Conservation (phyloP, 805 yeast species). For the Myxozyma neotropica region DNA sequence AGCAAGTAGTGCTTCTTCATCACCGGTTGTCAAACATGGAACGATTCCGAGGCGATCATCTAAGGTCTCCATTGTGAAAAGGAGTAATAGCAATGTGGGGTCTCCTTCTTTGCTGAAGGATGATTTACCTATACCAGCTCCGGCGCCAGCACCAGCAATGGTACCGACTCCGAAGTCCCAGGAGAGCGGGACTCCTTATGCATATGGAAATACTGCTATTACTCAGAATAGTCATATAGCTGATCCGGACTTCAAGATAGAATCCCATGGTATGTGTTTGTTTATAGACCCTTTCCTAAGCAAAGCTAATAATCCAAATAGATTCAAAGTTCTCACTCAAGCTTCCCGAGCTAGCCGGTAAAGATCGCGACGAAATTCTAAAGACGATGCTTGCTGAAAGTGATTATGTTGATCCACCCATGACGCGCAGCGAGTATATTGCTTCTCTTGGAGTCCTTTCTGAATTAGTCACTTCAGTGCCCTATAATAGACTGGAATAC, state of each 20-base stretch:
- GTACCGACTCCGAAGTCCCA: not conserved
- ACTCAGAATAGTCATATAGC: not conserved
- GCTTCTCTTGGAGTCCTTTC: slow-evolving; percentile 31
- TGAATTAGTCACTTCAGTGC: slow-evolving; percentile 33
- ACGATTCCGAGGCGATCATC: not conserved
- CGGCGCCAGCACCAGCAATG: not conserved
- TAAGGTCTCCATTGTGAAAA: not conserved
- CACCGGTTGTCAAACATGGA: not conserved
- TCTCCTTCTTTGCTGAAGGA: not conserved
- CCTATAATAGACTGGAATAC: slow-evolving; percentile 38
- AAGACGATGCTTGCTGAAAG: slow-evolving; percentile 31
- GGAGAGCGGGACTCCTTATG: not conserved
- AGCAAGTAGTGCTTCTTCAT: not conserved
- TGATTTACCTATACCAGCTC: not conserved
- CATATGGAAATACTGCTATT: not conserved
- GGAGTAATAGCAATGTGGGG: not conserved
- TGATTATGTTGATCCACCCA: slow-evolving; percentile 33
- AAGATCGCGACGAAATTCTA: slow-evolving; percentile 23
- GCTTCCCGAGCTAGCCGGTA: slow-evolving; percentile 19
- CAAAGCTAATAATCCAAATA: not conserved
- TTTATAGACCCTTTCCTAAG: not conserved
- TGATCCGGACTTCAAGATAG: not conserved
- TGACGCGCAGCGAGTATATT: slow-evolving; percentile 31
- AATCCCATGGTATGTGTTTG: not conserved
- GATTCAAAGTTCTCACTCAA: not conserved